Percentiles rank a stretch among this genome's conserved stretches.
Evolutionary conservation across 2,329 filamentous ascomycete genomes (phyloP).

Genomic region (Aspergillus pseudonomiae): DNA sequence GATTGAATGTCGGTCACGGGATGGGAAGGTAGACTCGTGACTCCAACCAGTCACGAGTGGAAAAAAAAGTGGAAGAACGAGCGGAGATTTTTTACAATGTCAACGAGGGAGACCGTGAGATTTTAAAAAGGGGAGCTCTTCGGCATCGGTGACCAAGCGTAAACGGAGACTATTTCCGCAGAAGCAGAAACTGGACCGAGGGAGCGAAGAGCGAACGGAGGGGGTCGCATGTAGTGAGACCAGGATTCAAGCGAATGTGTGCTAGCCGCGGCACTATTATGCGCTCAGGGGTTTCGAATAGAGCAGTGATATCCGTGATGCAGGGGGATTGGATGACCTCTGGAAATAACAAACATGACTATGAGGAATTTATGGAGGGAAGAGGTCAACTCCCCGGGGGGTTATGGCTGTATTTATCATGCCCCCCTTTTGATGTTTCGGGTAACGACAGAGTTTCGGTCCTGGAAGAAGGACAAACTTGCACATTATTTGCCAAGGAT

Average conservation of each 20-base stretch:
- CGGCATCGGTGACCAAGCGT: background rate
- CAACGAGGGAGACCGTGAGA: background rate
- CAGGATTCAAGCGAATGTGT: conserved; percentile 4
- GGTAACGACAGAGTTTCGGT: background rate
- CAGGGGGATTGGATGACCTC: background rate
- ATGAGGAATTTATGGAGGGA: too few relatives aligned
- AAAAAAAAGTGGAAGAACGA: background rate
- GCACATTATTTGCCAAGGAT: background rate
- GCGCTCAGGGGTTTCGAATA: background rate
- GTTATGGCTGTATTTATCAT: conserved; percentile 4
- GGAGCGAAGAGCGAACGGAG: conserved; percentile 1
- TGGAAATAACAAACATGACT: background rate
- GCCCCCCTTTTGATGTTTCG: background rate
- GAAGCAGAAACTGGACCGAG: background rate
- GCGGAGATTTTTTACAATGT: background rate
- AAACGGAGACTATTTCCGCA: conserved; percentile 4
- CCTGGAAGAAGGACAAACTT: background rate
- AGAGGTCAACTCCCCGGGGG: background rate
- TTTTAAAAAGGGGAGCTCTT: background rate
- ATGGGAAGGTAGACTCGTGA: background rate
- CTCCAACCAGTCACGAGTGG: background rate
- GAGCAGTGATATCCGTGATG: background rate
- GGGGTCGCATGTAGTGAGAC: conserved; percentile 4
- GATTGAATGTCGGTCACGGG: background rate
- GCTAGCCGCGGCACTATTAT: background rate